A percentile compares a stretch with the other conserved stretches of the same genome.
Conservation (phyloP, 2,329 filamentous ascomycete species). For the Fusarium tjaetaba region DNA sequence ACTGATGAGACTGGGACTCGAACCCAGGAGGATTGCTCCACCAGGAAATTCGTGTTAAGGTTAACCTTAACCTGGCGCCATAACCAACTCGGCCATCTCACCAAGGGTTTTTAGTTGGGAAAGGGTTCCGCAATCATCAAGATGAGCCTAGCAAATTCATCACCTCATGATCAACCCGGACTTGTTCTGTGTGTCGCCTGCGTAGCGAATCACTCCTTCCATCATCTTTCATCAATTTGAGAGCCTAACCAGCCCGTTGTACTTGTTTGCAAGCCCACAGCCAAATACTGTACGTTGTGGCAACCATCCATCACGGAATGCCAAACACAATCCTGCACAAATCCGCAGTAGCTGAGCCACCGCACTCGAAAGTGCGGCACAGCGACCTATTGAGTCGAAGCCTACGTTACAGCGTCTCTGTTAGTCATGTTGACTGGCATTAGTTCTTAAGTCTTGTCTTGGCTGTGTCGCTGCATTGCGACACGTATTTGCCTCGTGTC, state of each 20-base stretch:
- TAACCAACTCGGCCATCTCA: slow-evolving; percentile 35
- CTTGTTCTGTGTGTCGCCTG: fast-evolving
- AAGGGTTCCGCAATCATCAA: fast-evolving
- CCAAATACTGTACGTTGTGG: too few relatives aligned
- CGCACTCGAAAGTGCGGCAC: too few relatives aligned
- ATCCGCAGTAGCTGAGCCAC: too few relatives aligned
- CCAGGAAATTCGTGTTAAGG: slow-evolving; percentile 32
- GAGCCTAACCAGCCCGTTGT: neutral
- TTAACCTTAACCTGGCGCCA: slow-evolving; percentile 34
- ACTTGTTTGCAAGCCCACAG: neutral
- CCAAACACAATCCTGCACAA: too few relatives aligned
- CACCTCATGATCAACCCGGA: neutral
- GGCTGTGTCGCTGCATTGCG: fast-evolving
- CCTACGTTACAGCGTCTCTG: fast-evolving
- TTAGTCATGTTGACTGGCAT: fast-evolving
- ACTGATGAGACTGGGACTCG: slow-evolving; percentile 33
- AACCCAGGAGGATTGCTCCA: slow-evolving; percentile 35
- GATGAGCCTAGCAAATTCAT: fast-evolving
- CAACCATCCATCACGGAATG: too few relatives aligned
- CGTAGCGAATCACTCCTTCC: neutral
- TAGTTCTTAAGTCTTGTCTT: too few relatives aligned
- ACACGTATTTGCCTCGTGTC: neutral
- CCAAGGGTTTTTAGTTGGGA: neutral
- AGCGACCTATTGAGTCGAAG: fast-evolving
- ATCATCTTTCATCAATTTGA: fast-evolving